phyloP scores from a whole-genome alignment of 2,329 filamentous ascomycete species.

The Fusarium solani-melongenae region DNA sequence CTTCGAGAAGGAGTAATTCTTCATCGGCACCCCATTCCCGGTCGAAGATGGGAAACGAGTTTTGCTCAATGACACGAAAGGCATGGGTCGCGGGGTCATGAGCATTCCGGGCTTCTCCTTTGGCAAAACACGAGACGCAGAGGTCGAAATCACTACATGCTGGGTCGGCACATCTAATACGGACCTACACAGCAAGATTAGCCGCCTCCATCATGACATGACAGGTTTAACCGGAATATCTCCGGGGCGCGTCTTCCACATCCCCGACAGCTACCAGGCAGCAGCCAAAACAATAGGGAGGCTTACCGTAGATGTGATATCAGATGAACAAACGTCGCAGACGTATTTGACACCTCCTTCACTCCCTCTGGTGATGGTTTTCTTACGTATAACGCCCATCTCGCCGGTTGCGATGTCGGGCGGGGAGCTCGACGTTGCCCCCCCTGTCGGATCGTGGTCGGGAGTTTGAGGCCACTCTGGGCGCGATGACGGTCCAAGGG shows the following conservation, averaged over 20 bases:
- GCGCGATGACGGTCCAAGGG: slow-evolving; percentile 28
- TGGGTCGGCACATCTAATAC: slow-evolving; percentile 88
- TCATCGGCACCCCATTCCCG: slow-evolving; percentile 97
- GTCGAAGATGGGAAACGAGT: slow-evolving; percentile 96
- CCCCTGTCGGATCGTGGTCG: slow-evolving; percentile 36
- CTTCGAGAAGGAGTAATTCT: slow-evolving; percentile 91
- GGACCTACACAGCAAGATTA: slow-evolving; percentile 70
- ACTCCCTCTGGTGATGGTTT: slow-evolving; percentile 84
- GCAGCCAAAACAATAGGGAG: slow-evolving; percentile 14
- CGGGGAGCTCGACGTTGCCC: slow-evolving; percentile 42
- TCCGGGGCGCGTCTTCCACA: slow-evolving; percentile 29
- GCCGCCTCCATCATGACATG: slow-evolving; percentile 38
- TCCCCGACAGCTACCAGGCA: slow-evolving; percentile 8
- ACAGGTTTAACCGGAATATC: slow-evolving; percentile 41
- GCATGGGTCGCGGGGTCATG: slow-evolving; percentile 89
- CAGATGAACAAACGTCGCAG: slow-evolving; percentile 95
- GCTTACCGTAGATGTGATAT: slow-evolving; percentile 95
- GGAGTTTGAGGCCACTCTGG: slow-evolving; percentile 22
- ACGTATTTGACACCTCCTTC: slow-evolving; percentile 95
- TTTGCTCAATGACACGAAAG: slow-evolving; percentile 96
- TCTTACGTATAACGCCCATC: slow-evolving; percentile 98
- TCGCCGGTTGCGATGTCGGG: slow-evolving; percentile 41
- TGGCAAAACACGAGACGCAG: slow-evolving; percentile 93
- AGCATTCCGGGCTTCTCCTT: slow-evolving; percentile 81
- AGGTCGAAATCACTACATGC: slow-evolving; percentile 95